A percentile compares a stretch with the other conserved stretches of the same genome.
Evolutionary conservation across 2,329 filamentous ascomycete genomes (phyloP).

Genomic region (Fusarium xylarioides): DNA sequence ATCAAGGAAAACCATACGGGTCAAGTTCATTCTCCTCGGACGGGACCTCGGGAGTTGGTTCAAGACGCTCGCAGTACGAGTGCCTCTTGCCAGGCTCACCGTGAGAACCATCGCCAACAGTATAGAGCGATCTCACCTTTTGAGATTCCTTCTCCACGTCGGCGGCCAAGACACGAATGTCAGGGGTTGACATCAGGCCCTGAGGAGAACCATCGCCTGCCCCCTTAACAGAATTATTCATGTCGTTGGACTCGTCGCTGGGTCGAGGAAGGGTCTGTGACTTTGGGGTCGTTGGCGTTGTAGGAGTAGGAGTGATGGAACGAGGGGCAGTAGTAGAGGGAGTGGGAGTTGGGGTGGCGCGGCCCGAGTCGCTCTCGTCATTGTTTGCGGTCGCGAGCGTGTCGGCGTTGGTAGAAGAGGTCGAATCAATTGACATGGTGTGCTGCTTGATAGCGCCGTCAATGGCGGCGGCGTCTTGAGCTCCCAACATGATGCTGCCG

Average conservation of each 20-base stretch:
- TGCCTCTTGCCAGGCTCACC: slow-evolving; percentile 62
- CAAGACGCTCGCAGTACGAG: slow-evolving; percentile 59
- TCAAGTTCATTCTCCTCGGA: slow-evolving; percentile 63
- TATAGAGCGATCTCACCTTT: slow-evolving; percentile 74
- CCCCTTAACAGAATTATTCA: slow-evolving; percentile 28
- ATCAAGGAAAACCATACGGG: slow-evolving; percentile 65
- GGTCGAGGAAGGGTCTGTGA: slow-evolving; percentile 36
- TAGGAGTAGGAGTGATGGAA: slow-evolving; percentile 21
- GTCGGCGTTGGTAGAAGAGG: slow-evolving; percentile 6
- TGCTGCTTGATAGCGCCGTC: slow-evolving; percentile 33
- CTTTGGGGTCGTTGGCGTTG: slow-evolving; percentile 37
- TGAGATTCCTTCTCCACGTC: slow-evolving; percentile 70
- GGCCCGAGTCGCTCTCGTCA: slow-evolving; percentile 33
- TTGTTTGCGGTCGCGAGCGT: slow-evolving; percentile 20
- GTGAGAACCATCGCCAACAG: slow-evolving; percentile 61
- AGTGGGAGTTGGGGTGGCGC: slow-evolving; percentile 32
- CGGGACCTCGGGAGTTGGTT: slow-evolving; percentile 61
- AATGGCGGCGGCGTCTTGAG: slow-evolving; percentile 48
- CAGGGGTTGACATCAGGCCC: slow-evolving; percentile 49
- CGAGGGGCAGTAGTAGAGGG: slow-evolving; percentile 21
- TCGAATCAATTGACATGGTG: slow-evolving; percentile 12
- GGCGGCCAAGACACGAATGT: slow-evolving; percentile 62
- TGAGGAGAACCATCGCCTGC: slow-evolving; percentile 22
- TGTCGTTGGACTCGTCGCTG: slow-evolving; percentile 39
- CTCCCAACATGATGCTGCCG: slow-evolving; percentile 70